A percentile compares a stretch with the other conserved stretches of the same genome.
phyloP scores from a whole-genome alignment of 208 protist species.

The Crithidia brevicula region DNA sequence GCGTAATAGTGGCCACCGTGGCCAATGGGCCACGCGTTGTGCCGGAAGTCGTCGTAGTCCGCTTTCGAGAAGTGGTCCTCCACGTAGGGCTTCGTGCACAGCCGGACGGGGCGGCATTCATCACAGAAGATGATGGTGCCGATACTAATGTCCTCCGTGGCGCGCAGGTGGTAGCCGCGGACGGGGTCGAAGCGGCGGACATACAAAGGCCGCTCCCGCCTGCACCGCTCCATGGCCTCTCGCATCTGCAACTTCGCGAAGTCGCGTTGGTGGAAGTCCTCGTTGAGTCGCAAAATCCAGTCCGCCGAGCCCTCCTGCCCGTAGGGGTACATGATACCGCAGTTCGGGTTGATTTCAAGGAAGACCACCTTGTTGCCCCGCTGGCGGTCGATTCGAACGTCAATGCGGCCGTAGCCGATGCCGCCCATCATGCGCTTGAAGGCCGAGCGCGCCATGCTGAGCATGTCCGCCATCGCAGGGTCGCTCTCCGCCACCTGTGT shows the following conservation, averaged over 20 bases:
- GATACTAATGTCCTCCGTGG: slow-evolving; percentile 51
- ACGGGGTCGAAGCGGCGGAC: slow-evolving; percentile 50
- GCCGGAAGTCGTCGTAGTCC: slow-evolving; percentile 66
- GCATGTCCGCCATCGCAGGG: slow-evolving; percentile 67
- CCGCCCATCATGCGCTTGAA: slow-evolving; percentile 92
- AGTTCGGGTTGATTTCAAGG: slow-evolving; percentile 93
- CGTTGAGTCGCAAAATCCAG: slow-evolving; percentile 81
- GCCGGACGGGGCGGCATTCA: slow-evolving; percentile 61
- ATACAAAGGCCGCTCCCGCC: slow-evolving; percentile 51
- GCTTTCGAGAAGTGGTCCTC: slow-evolving; percentile 40
- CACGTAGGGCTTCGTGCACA: slow-evolving; percentile 85
- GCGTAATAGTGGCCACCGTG: slow-evolving; percentile 81
- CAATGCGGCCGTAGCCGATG: slow-evolving; percentile 87
- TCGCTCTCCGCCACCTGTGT: slow-evolving; percentile 57
- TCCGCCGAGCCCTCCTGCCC: slow-evolving; percentile 88
- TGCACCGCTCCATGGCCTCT: slow-evolving; percentile 58
- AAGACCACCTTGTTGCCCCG: slow-evolving; percentile 66
- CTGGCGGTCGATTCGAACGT: slow-evolving; percentile 82
- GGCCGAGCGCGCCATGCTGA: slow-evolving; percentile 66
- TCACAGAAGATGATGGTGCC: slow-evolving; percentile 70
- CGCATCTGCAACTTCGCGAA: slow-evolving; percentile 84
- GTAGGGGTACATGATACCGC: slow-evolving; percentile 90
- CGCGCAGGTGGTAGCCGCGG: slow-evolving; percentile 75
- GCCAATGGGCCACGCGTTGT: slow-evolving; percentile 80
- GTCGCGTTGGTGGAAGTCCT: slow-evolving; percentile 72